phyloP scores from a whole-genome alignment of 1,139 yeast species.

The Hansenula lynferdii region DNA sequence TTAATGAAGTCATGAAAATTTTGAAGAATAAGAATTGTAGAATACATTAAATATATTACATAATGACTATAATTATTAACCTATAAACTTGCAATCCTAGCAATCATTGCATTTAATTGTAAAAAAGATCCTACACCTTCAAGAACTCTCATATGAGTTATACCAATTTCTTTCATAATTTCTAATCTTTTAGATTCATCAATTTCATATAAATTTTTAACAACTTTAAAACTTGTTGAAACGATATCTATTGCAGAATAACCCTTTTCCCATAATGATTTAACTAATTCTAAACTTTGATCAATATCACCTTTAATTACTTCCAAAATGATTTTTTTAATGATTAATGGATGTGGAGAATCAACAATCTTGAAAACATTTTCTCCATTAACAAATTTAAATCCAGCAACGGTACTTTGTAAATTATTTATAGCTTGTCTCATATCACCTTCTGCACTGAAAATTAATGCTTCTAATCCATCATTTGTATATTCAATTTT shows the following conservation, averaged over 20 bases:
- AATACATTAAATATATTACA: too few species aligned
- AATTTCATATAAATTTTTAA: constrained; percentile 67
- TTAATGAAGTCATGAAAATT: too few species aligned
- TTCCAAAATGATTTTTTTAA: constrained; percentile 67
- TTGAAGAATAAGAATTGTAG: too few species aligned
- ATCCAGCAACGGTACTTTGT: constrained; percentile 93
- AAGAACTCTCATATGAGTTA: constrained; percentile 83
- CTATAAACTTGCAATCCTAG: constrained; percentile 42
- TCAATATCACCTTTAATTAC: constrained; percentile 55
- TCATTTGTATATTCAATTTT: constrained; percentile 77
- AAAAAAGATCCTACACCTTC: constrained; percentile 90
- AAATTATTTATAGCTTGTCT: constrained; percentile 94
- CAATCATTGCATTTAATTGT: constrained; percentile 80
- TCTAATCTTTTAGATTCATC: constrained; percentile 67
- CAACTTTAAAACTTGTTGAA: constrained; percentile 83
- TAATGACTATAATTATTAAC: too few species aligned
- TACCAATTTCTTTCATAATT: constrained; percentile 80
- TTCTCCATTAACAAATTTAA: constrained; percentile 81
- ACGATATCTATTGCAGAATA: constrained; percentile 92
- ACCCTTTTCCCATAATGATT: constrained; percentile 77
- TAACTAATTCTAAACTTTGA: constrained; percentile 59
- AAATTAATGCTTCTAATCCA: constrained; percentile 91
- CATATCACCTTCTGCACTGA: constrained; percentile 99
- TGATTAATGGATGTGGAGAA: constrained; percentile 90
- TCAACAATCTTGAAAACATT: constrained; percentile 95